Evolutionary conservation across 495 filamentous ascomycete genomes (phyloP), one percentile per base, ranked within the genome.

Genomic region (Talaromyces stipitatus): DNA sequence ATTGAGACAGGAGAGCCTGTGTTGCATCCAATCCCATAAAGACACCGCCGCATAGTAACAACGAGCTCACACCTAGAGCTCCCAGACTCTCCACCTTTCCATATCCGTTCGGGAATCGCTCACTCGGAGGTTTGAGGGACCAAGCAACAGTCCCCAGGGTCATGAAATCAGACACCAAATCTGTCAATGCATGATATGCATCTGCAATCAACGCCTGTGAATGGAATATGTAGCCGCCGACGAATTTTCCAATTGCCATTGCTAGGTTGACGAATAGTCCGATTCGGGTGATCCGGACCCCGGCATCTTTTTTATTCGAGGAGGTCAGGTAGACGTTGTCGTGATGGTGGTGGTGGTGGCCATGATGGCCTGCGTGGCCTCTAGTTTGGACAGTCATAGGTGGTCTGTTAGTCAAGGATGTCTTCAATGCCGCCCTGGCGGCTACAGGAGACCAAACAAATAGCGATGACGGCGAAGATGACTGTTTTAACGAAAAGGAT

Each of bases 31-130:
- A 78, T 56, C 91, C 90, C 89, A 98, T 96, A 62, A 91, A 89
- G 30, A 95, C 70, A 23, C 94, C 94, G 45, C 95, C 94, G 53
- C 82, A 82, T 14, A 97, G 80, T 61, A 98, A 76, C 65, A 98
- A 83, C 45, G 89, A 85, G 57, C 90, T 95, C 18, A 98, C 94
- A 12, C 94, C 95, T 62, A 98, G 69, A 12, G 90, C 91, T 11
- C 94, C 94, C 68, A 98, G 75, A 63, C 90, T 94, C 74, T 98
- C 94, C n/a, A 98, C 80, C 74, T 98, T 98, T 58, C 94, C 94
- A 64, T 95, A 98, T 4, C 94, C 94, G 63, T 82, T 79, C 14
- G 94, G 94, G 68, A 96, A 97, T 30, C 80, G 77, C 29, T 84
- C 79, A 12, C 87, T 89, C 1, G 94, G 92, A 22, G 88, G 85